Evolutionary conservation across 73 alveolate genomes (phyloP), one percentile per base, ranked within the genome.

Genomic region (Paramecium primaurelia): DNA sequence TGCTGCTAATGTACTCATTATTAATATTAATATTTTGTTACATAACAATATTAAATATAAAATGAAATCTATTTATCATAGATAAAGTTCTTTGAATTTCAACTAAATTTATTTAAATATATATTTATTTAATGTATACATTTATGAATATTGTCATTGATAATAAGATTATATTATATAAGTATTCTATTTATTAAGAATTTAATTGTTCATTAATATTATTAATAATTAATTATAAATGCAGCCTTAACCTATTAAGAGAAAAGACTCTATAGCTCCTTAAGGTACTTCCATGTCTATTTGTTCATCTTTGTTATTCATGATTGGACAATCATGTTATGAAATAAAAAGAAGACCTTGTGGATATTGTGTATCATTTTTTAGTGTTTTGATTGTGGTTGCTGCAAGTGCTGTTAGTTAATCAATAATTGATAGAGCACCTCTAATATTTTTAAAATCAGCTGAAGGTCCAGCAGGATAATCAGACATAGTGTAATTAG

Each of bases 351-450:
- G 98, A 68, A 94, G 94, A 58, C 93, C 94, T 36, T 95, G 97
- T 88, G 96, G 94, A 68, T 96, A 88, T 87, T 92, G 97, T 40
- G 96, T 96, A 12, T 97, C 97, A 32, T 94, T 96, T 71, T 60
- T 95, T 88, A 88, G 97, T 20, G 96, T 94, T 12, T 60, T 95
- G 42, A 90, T 95, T 12, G 97, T 96, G 30, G 98, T 96, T 11
- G 92, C 97, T 16, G 92, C 95, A 32, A 92, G 98, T 44, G 93
- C 94, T 22, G 96, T 96, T 36, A 95, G 95, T 37, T 64, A 91
- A 59, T 93, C 98, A 25, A 92, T 96, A 25, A 91, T 95, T 54
- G 97, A 96, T 71, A 94, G 95, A 49, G 97, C 98, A 37, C 99
- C 99, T 8, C 86, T 95, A 28, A 96, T 96, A 26, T 96, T 95